These are phyloP conservation scores for Durotheca rogersii DNA, from an alignment of 495 filamentous ascomycete genomes.

Conservation along the genomic window DNA sequence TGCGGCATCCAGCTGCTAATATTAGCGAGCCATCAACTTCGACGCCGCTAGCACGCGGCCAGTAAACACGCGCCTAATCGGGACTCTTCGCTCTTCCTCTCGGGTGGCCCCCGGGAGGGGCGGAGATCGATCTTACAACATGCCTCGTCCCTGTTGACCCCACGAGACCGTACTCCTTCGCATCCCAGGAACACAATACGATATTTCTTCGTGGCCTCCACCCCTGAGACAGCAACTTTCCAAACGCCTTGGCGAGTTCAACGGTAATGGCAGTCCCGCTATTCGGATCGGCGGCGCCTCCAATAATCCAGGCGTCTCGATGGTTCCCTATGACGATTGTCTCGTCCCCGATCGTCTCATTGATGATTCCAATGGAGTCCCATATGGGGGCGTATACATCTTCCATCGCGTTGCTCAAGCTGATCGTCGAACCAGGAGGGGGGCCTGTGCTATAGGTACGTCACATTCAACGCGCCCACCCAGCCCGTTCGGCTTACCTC, in stretches of 20 bases:
- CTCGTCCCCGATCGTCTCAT: conserved; percentile 69
- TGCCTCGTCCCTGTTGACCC: neutral
- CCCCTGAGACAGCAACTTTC: conserved; percentile 67
- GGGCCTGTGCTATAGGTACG: conserved; percentile 83
- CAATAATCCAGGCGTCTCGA: conserved; percentile 83
- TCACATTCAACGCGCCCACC: conserved; percentile 72
- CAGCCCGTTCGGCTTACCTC: conserved; percentile 72
- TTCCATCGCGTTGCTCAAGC: conserved; percentile 77
- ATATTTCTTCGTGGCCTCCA: conserved; percentile 86
- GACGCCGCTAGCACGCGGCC: too few species aligned
- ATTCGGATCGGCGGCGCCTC: conserved; percentile 75
- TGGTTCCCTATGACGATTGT: conserved; percentile 89
- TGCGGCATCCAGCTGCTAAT: too few species aligned
- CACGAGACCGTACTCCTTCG: conserved; percentile 72
- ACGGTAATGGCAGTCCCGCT: conserved; percentile 80
- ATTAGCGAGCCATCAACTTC: too few species aligned
- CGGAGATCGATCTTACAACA: too few species aligned
- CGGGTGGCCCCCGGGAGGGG: too few species aligned
- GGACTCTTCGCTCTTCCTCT: too few species aligned
- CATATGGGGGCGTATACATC: conserved; percentile 79
- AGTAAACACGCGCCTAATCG: too few species aligned
- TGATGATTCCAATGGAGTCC: conserved; percentile 87
- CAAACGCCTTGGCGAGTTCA: conserved; percentile 76
- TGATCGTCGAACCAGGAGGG: conserved; percentile 67
- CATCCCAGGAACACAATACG: conserved; percentile 87